A percentile compares a stretch with the other conserved stretches of the same genome.
phyloP scores from a whole-genome alignment of 2,329 filamentous ascomycete genomes.

The Cladophialophora bantiana region DNA sequence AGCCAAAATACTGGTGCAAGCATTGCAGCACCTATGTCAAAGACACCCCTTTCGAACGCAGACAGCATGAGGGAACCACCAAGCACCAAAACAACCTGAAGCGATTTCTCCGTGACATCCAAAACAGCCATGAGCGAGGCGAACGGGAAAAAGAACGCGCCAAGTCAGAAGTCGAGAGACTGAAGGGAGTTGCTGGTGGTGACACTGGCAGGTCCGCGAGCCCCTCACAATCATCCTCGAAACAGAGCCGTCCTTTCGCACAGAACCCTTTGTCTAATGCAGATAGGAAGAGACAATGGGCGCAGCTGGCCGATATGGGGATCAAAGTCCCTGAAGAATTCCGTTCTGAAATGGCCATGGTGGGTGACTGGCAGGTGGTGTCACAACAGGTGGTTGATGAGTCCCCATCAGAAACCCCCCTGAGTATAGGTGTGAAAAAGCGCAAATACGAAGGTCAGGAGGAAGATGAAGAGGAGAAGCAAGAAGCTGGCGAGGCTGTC shows the following conservation, averaged over 20 bases:
- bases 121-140: conserved; percentile 81
- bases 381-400: conserved; percentile 52
- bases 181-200: conserved; percentile 74
- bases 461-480: conserved; percentile 51
- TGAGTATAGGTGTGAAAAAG: conserved; percentile 54
- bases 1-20: conserved; percentile 97
- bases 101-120: conserved; percentile 86
- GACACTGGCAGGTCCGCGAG: conserved; percentile 46
- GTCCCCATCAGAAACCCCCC: conserved; percentile 47
- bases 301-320: conserved; percentile 86
- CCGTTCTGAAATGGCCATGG: conserved; percentile 81
- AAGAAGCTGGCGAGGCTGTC: conserved; percentile 47
- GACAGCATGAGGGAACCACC: conserved; percentile 85
- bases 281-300: conserved; percentile 81
- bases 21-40: conserved; percentile 89
- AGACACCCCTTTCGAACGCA: conserved; percentile 87
- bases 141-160: conserved; percentile 82
- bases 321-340: conserved; percentile 82
- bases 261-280: conserved; percentile 57
- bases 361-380: conserved; percentile 84
- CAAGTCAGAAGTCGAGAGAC: conserved; percentile 80
- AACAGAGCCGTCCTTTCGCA: conserved; percentile 41
- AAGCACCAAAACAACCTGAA: conserved; percentile 87
- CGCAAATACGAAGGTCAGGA: conserved; percentile 53
- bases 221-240: conserved; percentile 42